A percentile compares a stretch with the other conserved stretches of the same genome.
These are phyloP conservation scores for Talaromyces albobiverticillius DNA, from an alignment of 2,329 filamentous ascomycete genomes.

Conservation along the genomic window DNA sequence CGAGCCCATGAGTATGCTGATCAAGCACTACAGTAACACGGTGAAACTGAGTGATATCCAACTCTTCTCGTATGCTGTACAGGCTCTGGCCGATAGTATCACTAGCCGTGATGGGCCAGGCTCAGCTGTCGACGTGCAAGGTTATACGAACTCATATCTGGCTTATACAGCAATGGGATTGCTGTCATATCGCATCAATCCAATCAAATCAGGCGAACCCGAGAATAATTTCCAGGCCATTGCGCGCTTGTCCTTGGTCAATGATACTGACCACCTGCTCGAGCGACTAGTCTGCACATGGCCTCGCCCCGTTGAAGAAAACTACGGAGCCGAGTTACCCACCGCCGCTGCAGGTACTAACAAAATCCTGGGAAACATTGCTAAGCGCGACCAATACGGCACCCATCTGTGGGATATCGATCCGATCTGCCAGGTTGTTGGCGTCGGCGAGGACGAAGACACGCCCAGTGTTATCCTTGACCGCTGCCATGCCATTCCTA, in stretches of 20 bases:
- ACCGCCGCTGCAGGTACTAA: constrained; percentile 11
- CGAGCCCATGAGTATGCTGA: not conserved
- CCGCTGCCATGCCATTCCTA: constrained; percentile 27
- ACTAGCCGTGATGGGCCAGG: not conserved
- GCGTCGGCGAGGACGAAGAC: constrained; percentile 28
- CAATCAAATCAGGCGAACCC: constrained; percentile 16
- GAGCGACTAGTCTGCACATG: constrained; percentile 28
- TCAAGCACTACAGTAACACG: constrained; percentile 16
- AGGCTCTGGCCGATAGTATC: constrained; percentile 13
- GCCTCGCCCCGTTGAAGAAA: not conserved
- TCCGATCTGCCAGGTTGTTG: constrained; percentile 30
- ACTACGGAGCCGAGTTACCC: not conserved
- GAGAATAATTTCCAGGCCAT: constrained; percentile 30
- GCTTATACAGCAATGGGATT: constrained; percentile 18
- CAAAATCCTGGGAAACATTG: constrained; percentile 14
- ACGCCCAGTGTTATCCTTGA: constrained; percentile 24
- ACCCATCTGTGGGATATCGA: constrained; percentile 31
- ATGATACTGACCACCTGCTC: constrained; percentile 30
- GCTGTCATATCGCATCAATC: constrained; percentile 21
- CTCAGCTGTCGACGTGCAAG: not conserved
- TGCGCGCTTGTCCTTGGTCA: constrained; percentile 29
- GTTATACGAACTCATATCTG: constrained; percentile 6
- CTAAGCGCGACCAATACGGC: constrained; percentile 24
- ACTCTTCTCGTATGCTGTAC: constrained; percentile 18
- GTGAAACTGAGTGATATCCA: constrained; percentile 17